Base-by-base conservation (phyloP, 1,284 basidiomycete species). In the Gymnopus androsaceus region DNA sequence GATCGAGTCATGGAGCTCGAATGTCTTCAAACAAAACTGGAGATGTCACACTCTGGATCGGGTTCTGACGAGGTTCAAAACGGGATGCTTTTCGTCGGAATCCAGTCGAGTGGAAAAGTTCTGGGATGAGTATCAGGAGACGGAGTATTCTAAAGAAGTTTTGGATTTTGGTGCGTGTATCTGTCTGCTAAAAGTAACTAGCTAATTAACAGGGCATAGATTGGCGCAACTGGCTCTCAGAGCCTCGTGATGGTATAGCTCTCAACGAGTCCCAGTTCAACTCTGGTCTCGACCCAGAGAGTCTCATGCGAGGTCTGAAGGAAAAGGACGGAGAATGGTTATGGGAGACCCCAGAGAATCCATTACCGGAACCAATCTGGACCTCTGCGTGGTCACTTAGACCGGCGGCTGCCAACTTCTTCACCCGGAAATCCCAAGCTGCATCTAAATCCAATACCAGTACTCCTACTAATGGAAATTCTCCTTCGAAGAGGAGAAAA, bases 51-150 rank as follows among this genome's bases (percentile, higher is more conserved):
- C 53, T 9, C 47, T 59, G 17, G 54, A 59, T 21, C 40, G 57
- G 12, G 37, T 56, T 37, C 37, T 59, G 19, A 59, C 49, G 12
- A 40, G 57, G 25, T 59, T 55, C 28, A 38, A 44, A 9, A 51
- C 48, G 54, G 52, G 54, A 1, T 59, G 54, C 23, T 55, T 59
- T 37, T 48, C 54, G 14, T 55, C 54, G 9, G 54, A 52, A 27
- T 28, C 48, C 12, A 28, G 45, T 11, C 23, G 46, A 9, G 48
- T 56, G 17, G 37, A 55, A 19, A 52, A 41, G 31, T 59, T 59
- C 15, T 59, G 54, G 44, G 37, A 31, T 9, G 36, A 51, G 27
- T 51, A 58, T 23, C 40, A 47, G 15, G 57, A 59, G 51, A 50
- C 15, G 8, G 54, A 50, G 25, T 56, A 56, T 36, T 37, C 31